Percentiles rank a stretch among this genome's conserved stretches.
phyloP scores from a whole-genome alignment of 129 eudicot genomes.

The Scalesia atractyloides region DNA sequence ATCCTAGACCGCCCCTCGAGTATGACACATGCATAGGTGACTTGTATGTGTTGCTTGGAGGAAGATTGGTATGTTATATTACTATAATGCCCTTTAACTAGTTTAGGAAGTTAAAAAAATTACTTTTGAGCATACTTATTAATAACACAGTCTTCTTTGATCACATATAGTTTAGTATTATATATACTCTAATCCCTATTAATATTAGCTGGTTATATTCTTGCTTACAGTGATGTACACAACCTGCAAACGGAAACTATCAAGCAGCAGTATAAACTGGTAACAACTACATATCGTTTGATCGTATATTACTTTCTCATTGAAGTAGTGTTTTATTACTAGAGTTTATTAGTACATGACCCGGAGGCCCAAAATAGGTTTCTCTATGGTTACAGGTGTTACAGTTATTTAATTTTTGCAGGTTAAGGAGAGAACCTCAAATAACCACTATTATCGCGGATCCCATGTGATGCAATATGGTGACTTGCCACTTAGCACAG shows the following conservation, averaged over 20 bases:
- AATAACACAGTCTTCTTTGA: too few relatives aligned
- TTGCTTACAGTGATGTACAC: slow-evolving; percentile 65
- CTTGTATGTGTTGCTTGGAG: slow-evolving; percentile 80
- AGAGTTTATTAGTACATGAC: too few relatives aligned
- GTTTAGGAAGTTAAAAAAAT: background rate
- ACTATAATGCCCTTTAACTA: background rate
- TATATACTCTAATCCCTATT: background rate
- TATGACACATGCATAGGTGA: slow-evolving; percentile 95
- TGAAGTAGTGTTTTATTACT: too few relatives aligned
- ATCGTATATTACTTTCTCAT: too few relatives aligned
- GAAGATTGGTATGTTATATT: slow-evolving; percentile 39
- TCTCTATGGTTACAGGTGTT: too few relatives aligned
- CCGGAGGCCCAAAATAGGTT: too few relatives aligned
- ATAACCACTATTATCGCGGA: slow-evolving; percentile 58
- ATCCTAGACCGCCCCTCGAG: slow-evolving; percentile 80
- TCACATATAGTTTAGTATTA: too few relatives aligned
- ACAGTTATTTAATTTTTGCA: slow-evolving; percentile 33
- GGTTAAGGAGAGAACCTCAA: slow-evolving; percentile 82
- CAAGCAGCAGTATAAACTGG: slow-evolving; percentile 81
- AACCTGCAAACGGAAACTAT: slow-evolving; percentile 73
- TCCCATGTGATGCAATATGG: slow-evolving; percentile 97
- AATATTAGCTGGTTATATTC: background rate
- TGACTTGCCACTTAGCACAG: slow-evolving; percentile 65
- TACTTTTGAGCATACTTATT: background rate
- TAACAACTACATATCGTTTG: slow-evolving; percentile 21